Base-by-base conservation (phyloP, 805 yeast species). In the Metschnikowia borealis region DNA sequence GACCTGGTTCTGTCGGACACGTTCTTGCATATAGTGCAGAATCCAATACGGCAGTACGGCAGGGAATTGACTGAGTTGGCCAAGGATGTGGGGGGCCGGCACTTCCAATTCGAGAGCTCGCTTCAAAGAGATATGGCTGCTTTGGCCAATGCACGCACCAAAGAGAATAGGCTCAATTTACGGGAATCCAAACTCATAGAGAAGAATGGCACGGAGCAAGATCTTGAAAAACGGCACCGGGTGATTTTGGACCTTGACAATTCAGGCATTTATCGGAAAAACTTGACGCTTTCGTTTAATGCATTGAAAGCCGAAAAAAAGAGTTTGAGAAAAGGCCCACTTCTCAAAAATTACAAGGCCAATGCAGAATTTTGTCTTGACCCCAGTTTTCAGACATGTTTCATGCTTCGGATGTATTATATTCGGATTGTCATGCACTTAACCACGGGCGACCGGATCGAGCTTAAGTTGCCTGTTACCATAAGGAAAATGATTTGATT, bases 371-470 rank as follows among this genome's bases (percentile, higher is more conserved):
- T 68, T 46, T 62, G 67, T 47, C 54, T 72, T 32, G 63, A 70
- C 15, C 77, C 77, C 3, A 72, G 67, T 41, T 72, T 72, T 57
- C 77, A 72, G 54, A 55, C 56, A 14, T 72, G 77, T 50, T 58
- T 61, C 38, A 33, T 68, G 43, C 66, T 72, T 2, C 56, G 77
- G 34, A 40, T 70, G 34, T 71, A 72, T 51, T 69, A 69, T 52
- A 49, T 70, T n/a, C 61, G 60, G 43, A 46, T 66, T 2, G 35
- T 48, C 23, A 15, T 69, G 15, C 45, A 41, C 13, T 48, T 68
- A 13, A 53, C 62, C 14, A 62, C 63, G 48, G 59, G 59, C 32
- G 62, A 62, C 13, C 39, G 39, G 20, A 44, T 61, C 3, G 58
- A 57, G 44, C 48, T 70, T 35, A 68, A 68, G 49, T 55, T 68